Percentiles rank a stretch among this genome's conserved stretches.
Conservation (phyloP, 352 stramenopile genomes). For the Phytopythium delawarense region DNA sequence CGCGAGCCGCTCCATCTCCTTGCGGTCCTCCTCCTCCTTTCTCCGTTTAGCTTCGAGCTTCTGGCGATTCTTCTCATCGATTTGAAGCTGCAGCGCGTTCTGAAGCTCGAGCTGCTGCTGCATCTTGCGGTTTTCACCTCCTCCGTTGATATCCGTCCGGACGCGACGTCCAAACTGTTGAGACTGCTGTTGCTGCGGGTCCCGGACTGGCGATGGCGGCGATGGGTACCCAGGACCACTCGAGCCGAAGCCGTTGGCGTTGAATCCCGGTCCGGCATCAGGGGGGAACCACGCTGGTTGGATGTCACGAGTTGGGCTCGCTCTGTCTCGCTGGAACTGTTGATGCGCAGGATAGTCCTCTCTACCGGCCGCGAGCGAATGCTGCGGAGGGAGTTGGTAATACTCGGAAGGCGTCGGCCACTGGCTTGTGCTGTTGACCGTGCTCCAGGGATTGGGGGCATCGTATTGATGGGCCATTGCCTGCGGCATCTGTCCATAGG, state of each 20-base stretch:
- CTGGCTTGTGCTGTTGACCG: not conserved
- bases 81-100: constrained; percentile 41
- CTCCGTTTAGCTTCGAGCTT: constrained; percentile 51
- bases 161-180: constrained; percentile 17
- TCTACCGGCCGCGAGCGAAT: not conserved
- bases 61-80: constrained; percentile 60
- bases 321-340: not conserved
- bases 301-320: not conserved
- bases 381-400: not conserved
- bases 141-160: constrained; percentile 21
- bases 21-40: constrained; percentile 55
- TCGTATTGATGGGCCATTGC: not conserved
- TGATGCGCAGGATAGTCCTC: not conserved
- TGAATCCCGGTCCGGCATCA: not conserved
- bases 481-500: not conserved
- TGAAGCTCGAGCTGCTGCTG: constrained; percentile 50
- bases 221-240: not conserved
- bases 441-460: not conserved
- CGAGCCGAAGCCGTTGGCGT: not conserved
- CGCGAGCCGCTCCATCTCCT: constrained; percentile 46
- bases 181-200: constrained; percentile 1
- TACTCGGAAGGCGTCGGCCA: constrained; percentile 7
- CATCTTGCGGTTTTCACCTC: constrained; percentile 23
- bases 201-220: not conserved
- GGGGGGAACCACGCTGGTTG: not conserved